Percentiles rank a stretch among this genome's conserved stretches.
Evolutionary conservation across 495 filamentous ascomycete genomes (phyloP).

Genomic region (Trichodelitschia bisporula): DNA sequence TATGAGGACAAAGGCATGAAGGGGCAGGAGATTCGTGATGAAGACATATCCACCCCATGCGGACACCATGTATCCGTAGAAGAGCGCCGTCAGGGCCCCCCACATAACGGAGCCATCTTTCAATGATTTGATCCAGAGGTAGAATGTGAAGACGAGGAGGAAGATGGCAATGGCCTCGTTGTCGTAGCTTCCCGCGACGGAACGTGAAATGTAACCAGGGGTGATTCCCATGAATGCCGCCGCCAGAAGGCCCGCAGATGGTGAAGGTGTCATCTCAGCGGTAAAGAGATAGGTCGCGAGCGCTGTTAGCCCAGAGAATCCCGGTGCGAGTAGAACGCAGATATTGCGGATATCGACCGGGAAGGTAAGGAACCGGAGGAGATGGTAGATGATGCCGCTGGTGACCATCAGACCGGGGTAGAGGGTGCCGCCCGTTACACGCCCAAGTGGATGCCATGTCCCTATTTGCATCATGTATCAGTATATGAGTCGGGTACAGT

Average conservation of each 20-base stretch:
- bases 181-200: conserved; percentile 96
- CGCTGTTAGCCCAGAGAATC: conserved; percentile 85
- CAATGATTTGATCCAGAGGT: conserved; percentile 93
- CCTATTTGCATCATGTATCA: conserved; percentile 19
- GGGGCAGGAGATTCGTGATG: conserved; percentile 91
- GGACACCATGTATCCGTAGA: conserved; percentile 99
- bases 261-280: conserved; percentile 78
- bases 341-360: conserved; percentile 98
- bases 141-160: conserved; percentile 95
- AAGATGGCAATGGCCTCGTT: conserved; percentile 99
- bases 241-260: conserved; percentile 83
- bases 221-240: conserved; percentile 94
- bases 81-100: conserved; percentile 83
- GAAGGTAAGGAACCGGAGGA: conserved; percentile 72
- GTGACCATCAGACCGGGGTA: conserved; percentile 99
- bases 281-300: conserved; percentile 89
- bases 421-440: conserved; percentile 94
- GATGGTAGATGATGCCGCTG: conserved; percentile 86
- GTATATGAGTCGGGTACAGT: neutral
- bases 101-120: conserved; percentile 91
- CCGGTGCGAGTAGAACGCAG: conserved; percentile 89
- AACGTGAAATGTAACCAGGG: conserved; percentile 92
- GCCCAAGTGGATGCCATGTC: conserved; percentile 98
- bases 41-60: conserved; percentile 99
- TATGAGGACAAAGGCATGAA: conserved; percentile 86